These are phyloP conservation scores for Sporobolomyces roseus DNA, from an alignment of 768 basidiomycete genomes.

Conservation along the genomic window DNA sequence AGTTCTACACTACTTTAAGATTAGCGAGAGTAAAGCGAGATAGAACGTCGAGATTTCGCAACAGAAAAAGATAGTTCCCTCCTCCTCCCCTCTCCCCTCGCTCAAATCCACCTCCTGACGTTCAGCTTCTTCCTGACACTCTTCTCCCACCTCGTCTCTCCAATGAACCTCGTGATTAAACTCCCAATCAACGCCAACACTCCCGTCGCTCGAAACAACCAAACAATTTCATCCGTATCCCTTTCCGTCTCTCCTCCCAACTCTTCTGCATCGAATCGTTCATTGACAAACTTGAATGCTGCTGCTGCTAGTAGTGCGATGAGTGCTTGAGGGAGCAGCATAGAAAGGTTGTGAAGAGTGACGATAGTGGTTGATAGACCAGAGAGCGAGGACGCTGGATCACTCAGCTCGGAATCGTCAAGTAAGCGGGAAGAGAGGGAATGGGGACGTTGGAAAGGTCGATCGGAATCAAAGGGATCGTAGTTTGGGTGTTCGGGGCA, in stretches of 20 bases:
- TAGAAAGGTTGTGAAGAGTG: conserved; percentile 17
- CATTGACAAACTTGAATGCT: conserved; percentile 15
- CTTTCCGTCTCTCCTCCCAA: conserved; percentile 7
- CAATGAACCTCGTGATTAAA: conserved; percentile 8
- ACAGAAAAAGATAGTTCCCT: too few relatives aligned
- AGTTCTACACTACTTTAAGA: too few relatives aligned
- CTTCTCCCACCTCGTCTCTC: conserved; percentile 20
- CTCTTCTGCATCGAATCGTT: not conserved
- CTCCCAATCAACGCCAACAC: not conserved
- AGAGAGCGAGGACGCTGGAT: not conserved
- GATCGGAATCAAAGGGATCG: not conserved
- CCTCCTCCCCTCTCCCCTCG: not conserved
- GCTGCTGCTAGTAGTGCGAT: not conserved
- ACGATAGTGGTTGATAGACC: conserved; percentile 17
- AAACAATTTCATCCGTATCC: conserved; percentile 13
- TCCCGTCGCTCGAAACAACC: conserved; percentile 4
- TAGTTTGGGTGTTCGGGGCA: conserved; percentile 4
- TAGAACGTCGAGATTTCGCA: too few relatives aligned
- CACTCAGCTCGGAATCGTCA: conserved; percentile 1
- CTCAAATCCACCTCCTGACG: conserved; percentile 10
- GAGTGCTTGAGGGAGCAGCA: conserved; percentile 5
- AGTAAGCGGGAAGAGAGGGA: conserved; percentile 15
- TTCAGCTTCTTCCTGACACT: conserved; percentile 11
- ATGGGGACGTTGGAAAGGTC: conserved; percentile 11
- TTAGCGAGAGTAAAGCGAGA: too few relatives aligned